Evolutionary conservation across 805 yeast species (phyloP).

Genomic region (Candida mattraensis): DNA sequence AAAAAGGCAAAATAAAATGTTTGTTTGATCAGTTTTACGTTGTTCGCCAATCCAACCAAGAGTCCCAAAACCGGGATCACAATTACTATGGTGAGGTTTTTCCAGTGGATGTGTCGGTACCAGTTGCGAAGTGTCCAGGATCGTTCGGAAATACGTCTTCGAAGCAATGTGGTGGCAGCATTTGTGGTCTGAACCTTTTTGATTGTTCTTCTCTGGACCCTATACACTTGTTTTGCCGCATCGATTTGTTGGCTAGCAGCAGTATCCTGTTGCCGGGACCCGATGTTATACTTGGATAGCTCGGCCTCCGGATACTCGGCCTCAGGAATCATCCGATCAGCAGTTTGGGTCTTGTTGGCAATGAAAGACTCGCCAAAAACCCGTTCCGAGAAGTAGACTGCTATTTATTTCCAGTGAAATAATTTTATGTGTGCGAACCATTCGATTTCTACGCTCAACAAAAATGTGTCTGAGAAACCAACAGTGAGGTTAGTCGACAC

Average conservation of each 20-base stretch:
- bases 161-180: slow-evolving; percentile 20
- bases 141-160: slow-evolving; percentile 63
- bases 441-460: no score
- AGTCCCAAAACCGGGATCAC: slow-evolving; percentile 48
- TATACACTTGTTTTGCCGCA: slow-evolving; percentile 32
- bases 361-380: no score
- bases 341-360: no score
- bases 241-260: not conserved
- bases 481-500: no score
- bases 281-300: slow-evolving; percentile 23
- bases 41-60: slow-evolving; percentile 2
- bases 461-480: no score
- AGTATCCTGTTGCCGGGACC: not conserved
- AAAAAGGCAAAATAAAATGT: slow-evolving; percentile 52
- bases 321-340: slow-evolving; percentile 23
- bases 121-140: slow-evolving; percentile 76
- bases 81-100: slow-evolving; percentile 56
- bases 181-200: slow-evolving; percentile 25
- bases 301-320: slow-evolving; percentile 34
- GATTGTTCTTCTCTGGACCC: slow-evolving; percentile 12
- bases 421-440: no score
- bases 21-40: slow-evolving; percentile 15
- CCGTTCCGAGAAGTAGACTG: no score
- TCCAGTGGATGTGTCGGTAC: slow-evolving; percentile 75
- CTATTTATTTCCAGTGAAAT: no score